These are phyloP conservation scores for Hypoxylon crocopeplum DNA, from an alignment of 495 filamentous ascomycete species.

Conservation along the genomic window DNA sequence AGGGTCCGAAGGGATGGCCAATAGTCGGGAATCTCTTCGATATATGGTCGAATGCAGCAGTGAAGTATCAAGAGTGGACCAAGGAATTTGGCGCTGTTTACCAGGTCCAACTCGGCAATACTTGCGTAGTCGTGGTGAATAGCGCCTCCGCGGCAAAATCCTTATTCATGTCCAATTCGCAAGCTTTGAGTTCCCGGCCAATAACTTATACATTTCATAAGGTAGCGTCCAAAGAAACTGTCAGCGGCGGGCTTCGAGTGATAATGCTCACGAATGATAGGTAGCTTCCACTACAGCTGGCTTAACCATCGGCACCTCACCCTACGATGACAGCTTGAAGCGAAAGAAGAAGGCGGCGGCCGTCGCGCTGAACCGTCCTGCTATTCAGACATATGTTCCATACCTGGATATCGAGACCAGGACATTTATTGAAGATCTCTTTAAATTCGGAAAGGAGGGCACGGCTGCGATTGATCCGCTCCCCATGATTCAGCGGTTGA, in stretches of 20 bases:
- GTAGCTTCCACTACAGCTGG: conserved; percentile 68
- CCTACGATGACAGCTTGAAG: conserved; percentile 69
- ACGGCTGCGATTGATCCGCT: conserved; percentile 63
- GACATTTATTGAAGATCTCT: conserved; percentile 64
- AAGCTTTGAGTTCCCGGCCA: conserved; percentile 64
- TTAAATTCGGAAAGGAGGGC: conserved; percentile 61
- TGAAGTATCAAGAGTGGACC: conserved; percentile 66
- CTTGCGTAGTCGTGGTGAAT: conserved; percentile 67
- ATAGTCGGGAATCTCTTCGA: conserved; percentile 69
- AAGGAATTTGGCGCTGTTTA: conserved; percentile 65
- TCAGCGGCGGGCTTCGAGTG: neutral
- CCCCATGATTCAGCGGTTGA: conserved; percentile 66
- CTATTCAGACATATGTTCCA: conserved; percentile 64
- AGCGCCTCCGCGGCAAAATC: conserved; percentile 62
- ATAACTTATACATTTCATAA: conserved; percentile 72
- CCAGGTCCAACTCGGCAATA: conserved; percentile 70
- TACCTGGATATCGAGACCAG: conserved; percentile 68
- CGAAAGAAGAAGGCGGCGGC: conserved; percentile 68
- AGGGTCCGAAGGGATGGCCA: conserved; percentile 62
- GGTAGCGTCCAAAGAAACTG: conserved; percentile 39
- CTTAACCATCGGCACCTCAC: conserved; percentile 71
- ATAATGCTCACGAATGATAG: conserved; percentile 38
- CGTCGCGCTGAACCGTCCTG: conserved; percentile 66
- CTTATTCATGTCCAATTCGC: conserved; percentile 63
- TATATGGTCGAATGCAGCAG: conserved; percentile 64